Conservation (phyloP, 1,139 yeast species). For the Yamadazyma jaroonii region DNA sequence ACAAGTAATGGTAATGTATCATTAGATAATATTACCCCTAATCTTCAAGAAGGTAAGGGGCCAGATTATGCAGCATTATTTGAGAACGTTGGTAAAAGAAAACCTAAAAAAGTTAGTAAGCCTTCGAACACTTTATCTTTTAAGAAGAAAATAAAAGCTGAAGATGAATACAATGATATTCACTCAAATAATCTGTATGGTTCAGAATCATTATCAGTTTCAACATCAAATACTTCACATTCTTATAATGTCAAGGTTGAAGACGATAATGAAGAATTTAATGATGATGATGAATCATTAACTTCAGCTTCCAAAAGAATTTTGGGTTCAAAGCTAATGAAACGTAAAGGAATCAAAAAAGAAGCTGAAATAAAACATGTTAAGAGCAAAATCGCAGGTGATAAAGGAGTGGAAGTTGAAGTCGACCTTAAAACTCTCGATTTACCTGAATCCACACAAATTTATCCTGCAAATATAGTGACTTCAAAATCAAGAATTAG, state of each 20-base stretch:
- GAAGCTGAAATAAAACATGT: slow-evolving; percentile 17
- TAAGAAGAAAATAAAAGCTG: slow-evolving; percentile 13
- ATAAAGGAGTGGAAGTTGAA: slow-evolving; percentile 37
- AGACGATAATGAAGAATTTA: background rate
- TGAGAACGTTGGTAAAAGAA: slow-evolving; percentile 43
- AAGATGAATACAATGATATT: slow-evolving; percentile 10
- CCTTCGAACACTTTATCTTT: slow-evolving; percentile 10
- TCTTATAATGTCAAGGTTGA: background rate
- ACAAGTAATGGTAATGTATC: slow-evolving; percentile 2
- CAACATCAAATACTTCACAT: slow-evolving; percentile 22
- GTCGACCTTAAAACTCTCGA: slow-evolving; percentile 41
- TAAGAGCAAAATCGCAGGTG: slow-evolving; percentile 23
- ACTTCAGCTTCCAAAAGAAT: slow-evolving; percentile 40
- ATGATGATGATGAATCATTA: slow-evolving; percentile 14
- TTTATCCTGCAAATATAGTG: slow-evolving; percentile 33
- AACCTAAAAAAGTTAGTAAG: slow-evolving; percentile 27
- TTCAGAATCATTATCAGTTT: slow-evolving; percentile 14
- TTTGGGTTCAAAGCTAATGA: slow-evolving; percentile 37
- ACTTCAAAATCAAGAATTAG: slow-evolving; percentile 38
- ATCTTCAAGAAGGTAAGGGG: slow-evolving; percentile 4
- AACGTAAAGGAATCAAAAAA: slow-evolving; percentile 18
- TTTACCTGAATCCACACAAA: slow-evolving; percentile 40
- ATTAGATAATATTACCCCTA: slow-evolving; percentile 5
- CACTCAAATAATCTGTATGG: slow-evolving; percentile 16
- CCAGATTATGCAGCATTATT: slow-evolving; percentile 49